Conservation (phyloP, 148 eudicot species). For the Amaranthus hypochondriacus region DNA sequence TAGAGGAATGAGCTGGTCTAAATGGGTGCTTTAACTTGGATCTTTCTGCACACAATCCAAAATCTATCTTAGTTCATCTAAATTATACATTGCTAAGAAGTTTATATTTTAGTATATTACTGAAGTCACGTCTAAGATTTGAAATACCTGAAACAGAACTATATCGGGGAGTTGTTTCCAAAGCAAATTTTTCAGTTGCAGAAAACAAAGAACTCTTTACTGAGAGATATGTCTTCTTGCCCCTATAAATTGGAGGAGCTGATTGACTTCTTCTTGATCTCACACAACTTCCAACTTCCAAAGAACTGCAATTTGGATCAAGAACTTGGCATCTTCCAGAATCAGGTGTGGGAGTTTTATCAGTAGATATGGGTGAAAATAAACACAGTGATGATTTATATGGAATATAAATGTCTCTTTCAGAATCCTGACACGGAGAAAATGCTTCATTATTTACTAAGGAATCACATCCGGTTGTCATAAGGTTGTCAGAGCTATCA, state of each 20-base stretch:
- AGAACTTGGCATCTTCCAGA: slow-evolving; percentile 15
- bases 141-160: slow-evolving; percentile 28
- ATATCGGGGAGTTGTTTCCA: slow-evolving; percentile 13
- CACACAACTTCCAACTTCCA: slow-evolving; percentile 29
- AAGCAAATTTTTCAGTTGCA: slow-evolving; percentile 25
- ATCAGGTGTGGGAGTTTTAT: slow-evolving; percentile 20
- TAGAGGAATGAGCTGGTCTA: slow-evolving; percentile 17
- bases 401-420: slow-evolving; percentile 9
- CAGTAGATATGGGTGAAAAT: slow-evolving; percentile 20
- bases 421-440: slow-evolving; percentile 28
- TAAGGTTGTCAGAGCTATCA: slow-evolving; percentile 22
- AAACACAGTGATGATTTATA: slow-evolving; percentile 14
- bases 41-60: slow-evolving; percentile 36
- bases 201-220: slow-evolving; percentile 26
- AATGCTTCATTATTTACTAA: slow-evolving; percentile 28
- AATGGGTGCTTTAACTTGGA: slow-evolving; percentile 27
- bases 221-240: slow-evolving; percentile 48
- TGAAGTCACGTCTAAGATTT: slow-evolving; percentile 7
- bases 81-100: not conserved
- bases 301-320: slow-evolving; percentile 16
- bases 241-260: slow-evolving; percentile 70
- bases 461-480: slow-evolving; percentile 27
- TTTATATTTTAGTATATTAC: not conserved
- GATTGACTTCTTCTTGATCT: slow-evolving; percentile 68
- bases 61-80: slow-evolving; percentile 3